Base-by-base conservation (phyloP, 805 yeast genomes). In the Metschnikowia rubicola region DNA sequence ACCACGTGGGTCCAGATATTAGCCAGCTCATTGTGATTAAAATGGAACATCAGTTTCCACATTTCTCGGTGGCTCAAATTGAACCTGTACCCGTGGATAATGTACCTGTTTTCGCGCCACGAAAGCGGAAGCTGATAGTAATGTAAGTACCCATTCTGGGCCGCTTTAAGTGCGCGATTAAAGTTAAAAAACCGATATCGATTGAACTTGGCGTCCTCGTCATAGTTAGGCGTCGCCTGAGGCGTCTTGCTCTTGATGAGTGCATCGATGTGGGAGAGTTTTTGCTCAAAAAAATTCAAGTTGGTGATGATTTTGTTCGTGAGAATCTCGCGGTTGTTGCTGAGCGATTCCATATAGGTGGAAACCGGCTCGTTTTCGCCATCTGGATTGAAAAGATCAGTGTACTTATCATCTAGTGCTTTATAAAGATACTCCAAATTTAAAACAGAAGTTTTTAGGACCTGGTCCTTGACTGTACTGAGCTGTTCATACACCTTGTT, bases 1-100 rank as follows among this genome's bases (percentile, higher is more conserved):
- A 81, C 32, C 11, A 88, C 59, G 68, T 92, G 99, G 0, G 96
- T 79, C 98, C 99, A 92, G 46, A 92, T 90, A 66, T 94, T 94
- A 61, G 86, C 78, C 0, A 96, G 79, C 65, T 92, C 99, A 63
- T 92, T 92, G 67, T 94, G 98, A 63, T 56, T 76, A 54, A 70
- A 69, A 40, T 71, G 63, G 60, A 81, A 76, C 13, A 90, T 70
- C 40, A 91, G 80, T 49, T 72, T 65, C 30, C 85, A 43, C 54
- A 94, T 85, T 45, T 78, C 75, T 7, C 59, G 30, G 60, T 85
- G 90, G 35, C 78, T 75, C 47, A 79, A 70, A 51, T 85, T 82
- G 67, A 92, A 94, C 50, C 97, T 73, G 68, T 92, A 94, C 3
- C 98, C 98, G 46, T 80, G 71, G 17, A 86, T 72, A 48, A 94